Evolutionary conservation across 257 asterid genomes (phyloP).

Genomic region (Cordia subcordata): DNA sequence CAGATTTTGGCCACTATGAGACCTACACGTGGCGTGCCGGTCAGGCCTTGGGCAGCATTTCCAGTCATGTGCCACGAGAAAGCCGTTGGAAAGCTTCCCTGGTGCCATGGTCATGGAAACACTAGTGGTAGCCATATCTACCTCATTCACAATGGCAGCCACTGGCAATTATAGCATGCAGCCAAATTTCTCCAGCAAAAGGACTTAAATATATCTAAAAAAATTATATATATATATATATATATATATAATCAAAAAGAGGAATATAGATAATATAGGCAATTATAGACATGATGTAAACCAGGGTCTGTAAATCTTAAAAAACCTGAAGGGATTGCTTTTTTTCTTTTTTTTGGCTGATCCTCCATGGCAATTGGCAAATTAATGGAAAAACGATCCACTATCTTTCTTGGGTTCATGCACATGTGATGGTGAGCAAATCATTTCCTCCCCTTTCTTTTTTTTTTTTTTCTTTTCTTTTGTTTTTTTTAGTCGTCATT

Average conservation of each 20-base stretch:
- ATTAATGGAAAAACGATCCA: constrained; percentile 21
- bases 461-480: not conserved
- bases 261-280: not conserved
- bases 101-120: constrained; percentile 33
- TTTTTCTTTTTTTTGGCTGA: too few species aligned
- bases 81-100: constrained; percentile 34
- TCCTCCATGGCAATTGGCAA: constrained; percentile 34
- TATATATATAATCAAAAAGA: not conserved
- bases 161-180: constrained; percentile 50
- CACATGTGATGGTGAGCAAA: constrained; percentile 5
- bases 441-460: constrained; percentile 2
- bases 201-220: constrained; percentile 1
- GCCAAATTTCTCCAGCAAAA: not conserved
- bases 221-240: too few species aligned
- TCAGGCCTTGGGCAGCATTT: constrained; percentile 30
- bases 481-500: too few species aligned
- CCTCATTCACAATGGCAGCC: constrained; percentile 44
- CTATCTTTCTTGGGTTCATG: not conserved
- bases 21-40: constrained; percentile 28
- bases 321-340: constrained; percentile 33
- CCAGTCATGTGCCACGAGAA: constrained; percentile 28
- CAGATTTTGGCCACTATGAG: constrained; percentile 10
- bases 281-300: not conserved
- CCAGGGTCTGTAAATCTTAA: not conserved
- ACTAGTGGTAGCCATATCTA: constrained; percentile 31